Percentiles rank a stretch among this genome's conserved stretches.
Evolutionary conservation across 345 rosid species (phyloP).

Genomic region (Cardamine occulta): DNA sequence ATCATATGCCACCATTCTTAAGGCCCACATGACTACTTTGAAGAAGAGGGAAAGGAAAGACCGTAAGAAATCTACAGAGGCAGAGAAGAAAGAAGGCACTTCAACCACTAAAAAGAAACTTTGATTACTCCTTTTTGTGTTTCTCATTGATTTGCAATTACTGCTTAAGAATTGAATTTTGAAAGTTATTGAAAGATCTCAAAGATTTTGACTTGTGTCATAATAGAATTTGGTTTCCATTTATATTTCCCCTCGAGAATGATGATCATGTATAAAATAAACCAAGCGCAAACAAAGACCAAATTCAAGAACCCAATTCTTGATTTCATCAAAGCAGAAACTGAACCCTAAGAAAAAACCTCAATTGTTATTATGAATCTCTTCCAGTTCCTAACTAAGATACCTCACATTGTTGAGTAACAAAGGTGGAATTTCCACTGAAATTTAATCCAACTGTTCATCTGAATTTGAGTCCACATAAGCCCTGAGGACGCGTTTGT

Average conservation of each 20-base stretch:
- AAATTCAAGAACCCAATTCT: not conserved
- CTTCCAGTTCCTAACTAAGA: constrained; percentile 12
- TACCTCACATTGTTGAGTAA: constrained; percentile 16
- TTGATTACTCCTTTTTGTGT: constrained; percentile 19
- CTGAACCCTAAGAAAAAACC: constrained; percentile 18
- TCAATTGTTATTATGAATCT: constrained; percentile 6
- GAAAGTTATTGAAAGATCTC: constrained; percentile 31
- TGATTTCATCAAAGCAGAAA: not conserved
- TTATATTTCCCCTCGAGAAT: not conserved
- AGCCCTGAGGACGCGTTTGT: constrained; percentile 44
- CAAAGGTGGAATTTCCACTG: constrained; percentile 6
- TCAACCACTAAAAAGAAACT: constrained; percentile 42
- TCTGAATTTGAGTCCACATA: constrained; percentile 20
- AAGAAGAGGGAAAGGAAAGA: constrained; percentile 97
- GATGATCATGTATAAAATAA: constrained; percentile 6
- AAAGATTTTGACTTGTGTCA: constrained; percentile 24
- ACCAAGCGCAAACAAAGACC: not conserved
- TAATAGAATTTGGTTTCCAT: constrained; percentile 21
- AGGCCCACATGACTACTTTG: constrained; percentile 87
- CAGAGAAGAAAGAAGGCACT: constrained; percentile 54
- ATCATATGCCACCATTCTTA: constrained; percentile 88
- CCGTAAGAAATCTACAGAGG: constrained; percentile 71
- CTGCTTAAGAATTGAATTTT: constrained; percentile 30
- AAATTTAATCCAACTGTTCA: constrained; percentile 11
- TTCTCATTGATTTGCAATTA: constrained; percentile 29